Evolutionary conservation across 108 stramenopile species (phyloP).

Genomic region (Fragilariopsis cylindrus): DNA sequence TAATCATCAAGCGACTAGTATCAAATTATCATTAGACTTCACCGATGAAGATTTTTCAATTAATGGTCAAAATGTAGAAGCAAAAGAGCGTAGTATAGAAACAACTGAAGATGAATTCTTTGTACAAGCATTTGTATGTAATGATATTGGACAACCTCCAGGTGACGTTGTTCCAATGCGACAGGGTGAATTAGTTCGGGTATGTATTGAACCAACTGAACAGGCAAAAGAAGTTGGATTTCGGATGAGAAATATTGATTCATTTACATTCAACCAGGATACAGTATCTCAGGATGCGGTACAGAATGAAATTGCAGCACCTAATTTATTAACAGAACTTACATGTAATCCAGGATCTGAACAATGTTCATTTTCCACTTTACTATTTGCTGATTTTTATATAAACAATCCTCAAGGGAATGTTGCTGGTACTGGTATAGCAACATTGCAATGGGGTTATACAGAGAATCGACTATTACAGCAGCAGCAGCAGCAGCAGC

Average conservation of each 20-base stretch:
- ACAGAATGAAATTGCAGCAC: neutral
- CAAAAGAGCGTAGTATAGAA: constrained; percentile 2
- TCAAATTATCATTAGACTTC: constrained; percentile 11
- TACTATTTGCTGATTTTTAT: constrained; percentile 17
- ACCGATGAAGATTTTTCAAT: constrained; percentile 15
- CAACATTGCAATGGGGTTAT: constrained; percentile 19
- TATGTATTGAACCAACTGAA: constrained; percentile 22
- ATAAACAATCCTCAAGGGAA: neutral
- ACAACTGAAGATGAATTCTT: constrained; percentile 22
- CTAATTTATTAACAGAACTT: constrained; percentile 18
- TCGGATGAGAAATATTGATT: constrained; percentile 22
- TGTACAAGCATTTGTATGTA: constrained; percentile 18
- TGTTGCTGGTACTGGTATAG: constrained; percentile 10
- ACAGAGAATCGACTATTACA: neutral
- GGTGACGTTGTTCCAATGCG: neutral
- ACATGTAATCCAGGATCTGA: constrained; percentile 4
- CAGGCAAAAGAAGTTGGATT: constrained; percentile 28
- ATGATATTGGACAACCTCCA: constrained; percentile 1
- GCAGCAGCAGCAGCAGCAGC: neutral
- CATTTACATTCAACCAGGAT: constrained; percentile 22
- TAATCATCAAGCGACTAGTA: constrained; percentile 10
- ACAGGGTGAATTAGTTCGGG: constrained; percentile 10
- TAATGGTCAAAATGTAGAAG: constrained; percentile 16
- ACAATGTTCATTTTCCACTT: constrained; percentile 19
- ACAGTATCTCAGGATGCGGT: constrained; percentile 21